Evolutionary conservation across 768 basidiomycete species (phyloP).

Genomic region (Boletus rufocinnamomeus): DNA sequence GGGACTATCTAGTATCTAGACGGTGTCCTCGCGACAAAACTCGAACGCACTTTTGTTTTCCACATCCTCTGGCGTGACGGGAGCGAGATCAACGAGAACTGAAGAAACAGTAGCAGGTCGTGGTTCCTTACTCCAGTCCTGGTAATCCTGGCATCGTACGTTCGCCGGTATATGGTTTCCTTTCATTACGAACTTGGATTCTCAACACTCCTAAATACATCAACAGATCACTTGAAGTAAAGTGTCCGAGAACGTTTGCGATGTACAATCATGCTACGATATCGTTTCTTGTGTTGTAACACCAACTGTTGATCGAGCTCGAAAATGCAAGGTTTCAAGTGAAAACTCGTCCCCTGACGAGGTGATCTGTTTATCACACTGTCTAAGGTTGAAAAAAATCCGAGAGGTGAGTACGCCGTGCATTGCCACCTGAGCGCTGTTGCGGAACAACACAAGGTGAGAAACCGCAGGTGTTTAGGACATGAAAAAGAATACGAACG

Average conservation of each 20-base stretch:
- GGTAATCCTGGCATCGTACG: background rate
- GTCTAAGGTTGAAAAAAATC: too few relatives aligned
- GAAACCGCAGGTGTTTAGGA: background rate
- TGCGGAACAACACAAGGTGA: constrained; percentile 2
- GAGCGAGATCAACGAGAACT: constrained; percentile 52
- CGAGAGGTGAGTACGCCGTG: too few relatives aligned
- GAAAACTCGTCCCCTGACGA: background rate
- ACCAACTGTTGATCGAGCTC: background rate
- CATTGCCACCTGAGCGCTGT: too few relatives aligned
- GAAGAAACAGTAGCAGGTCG: constrained; percentile 29
- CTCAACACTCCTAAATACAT: background rate
- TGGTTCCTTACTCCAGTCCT: background rate
- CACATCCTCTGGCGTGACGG: too few relatives aligned
- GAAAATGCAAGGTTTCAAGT: constrained; percentile 9
- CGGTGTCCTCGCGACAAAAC: too few relatives aligned
- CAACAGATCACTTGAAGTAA: background rate
- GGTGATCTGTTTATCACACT: too few relatives aligned
- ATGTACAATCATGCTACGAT: background rate
- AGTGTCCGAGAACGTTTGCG: too few relatives aligned
- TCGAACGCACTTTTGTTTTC: too few relatives aligned
- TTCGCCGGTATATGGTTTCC: constrained; percentile 2
- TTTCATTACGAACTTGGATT: background rate
- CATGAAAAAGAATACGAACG: constrained; percentile 16
- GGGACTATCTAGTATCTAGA: too few relatives aligned
- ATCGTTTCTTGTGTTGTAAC: background rate